A percentile compares a stretch with the other conserved stretches of the same genome.
These are phyloP conservation scores for Saturnispora hagleri DNA, from an alignment of 805 yeast species.

Conservation along the genomic window DNA sequence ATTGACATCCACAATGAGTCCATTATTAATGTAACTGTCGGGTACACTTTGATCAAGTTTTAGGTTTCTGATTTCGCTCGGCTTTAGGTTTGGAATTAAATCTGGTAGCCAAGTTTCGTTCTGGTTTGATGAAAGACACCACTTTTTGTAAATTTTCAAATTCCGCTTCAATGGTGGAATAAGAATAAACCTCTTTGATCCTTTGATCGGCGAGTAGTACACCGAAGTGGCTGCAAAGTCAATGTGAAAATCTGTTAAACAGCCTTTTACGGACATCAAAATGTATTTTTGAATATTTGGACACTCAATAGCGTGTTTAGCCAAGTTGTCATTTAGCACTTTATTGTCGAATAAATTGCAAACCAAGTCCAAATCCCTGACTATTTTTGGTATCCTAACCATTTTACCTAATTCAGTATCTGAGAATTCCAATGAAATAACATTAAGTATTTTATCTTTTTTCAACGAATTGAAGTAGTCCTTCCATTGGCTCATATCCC, in stretches of 20 bases:
- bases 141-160: conserved; percentile 49
- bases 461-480: conserved; percentile 49
- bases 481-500: conserved; percentile 69
- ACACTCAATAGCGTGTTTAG: conserved; percentile 14
- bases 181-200: conserved; percentile 65
- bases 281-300: conserved; percentile 71
- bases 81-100: conserved; percentile 22
- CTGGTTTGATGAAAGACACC: conserved; percentile 66
- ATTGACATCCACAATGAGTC: conserved; percentile 24
- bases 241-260: conserved; percentile 84
- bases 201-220: conserved; percentile 73
- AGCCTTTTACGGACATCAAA: conserved; percentile 71
- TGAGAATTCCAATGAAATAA: conserved; percentile 73
- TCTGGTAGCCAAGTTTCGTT: conserved; percentile 58
- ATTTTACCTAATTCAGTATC: conserved; percentile 38
- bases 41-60: conserved; percentile 9
- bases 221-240: conserved; percentile 93
- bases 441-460: conserved; percentile 54
- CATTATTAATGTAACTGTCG: conserved; percentile 28
- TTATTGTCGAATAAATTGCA: conserved; percentile 47
- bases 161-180: conserved; percentile 68
- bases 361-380: conserved; percentile 58
- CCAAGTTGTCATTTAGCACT: background rate
- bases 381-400: conserved; percentile 58
- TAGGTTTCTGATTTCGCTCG: conserved; percentile 9